Evolutionary conservation across 306 rosid genomes (phyloP).

Genomic region (Lablab purpureus): DNA sequence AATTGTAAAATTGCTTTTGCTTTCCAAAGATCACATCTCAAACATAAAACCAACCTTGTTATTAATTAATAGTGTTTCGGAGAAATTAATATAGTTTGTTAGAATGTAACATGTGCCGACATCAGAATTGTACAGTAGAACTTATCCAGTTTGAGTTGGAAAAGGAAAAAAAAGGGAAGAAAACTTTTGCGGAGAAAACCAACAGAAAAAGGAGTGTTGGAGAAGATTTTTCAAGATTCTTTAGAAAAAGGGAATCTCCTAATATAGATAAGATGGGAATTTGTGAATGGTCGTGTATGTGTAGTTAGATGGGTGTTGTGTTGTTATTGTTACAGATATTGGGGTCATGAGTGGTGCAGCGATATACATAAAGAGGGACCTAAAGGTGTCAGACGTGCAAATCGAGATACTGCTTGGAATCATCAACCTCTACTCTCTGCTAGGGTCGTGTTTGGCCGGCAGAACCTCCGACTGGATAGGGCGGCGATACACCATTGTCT

Average conservation of each 20-base stretch:
- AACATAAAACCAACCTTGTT: too few species aligned
- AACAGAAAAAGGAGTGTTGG: background rate
- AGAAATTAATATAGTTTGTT: background rate
- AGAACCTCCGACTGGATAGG: constrained; percentile 94
- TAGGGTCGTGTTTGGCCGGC: constrained; percentile 78
- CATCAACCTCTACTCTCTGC: constrained; percentile 65
- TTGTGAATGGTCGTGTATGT: background rate
- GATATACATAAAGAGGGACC: constrained; percentile 62
- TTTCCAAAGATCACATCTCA: too few species aligned
- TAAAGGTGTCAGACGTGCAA: constrained; percentile 55
- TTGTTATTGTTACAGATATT: constrained; percentile 58
- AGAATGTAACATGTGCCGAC: background rate
- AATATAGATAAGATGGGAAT: background rate
- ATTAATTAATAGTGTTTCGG: background rate
- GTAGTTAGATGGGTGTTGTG: background rate
- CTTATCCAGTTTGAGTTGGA: background rate
- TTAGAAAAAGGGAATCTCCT: background rate
- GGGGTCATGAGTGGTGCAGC: constrained; percentile 96
- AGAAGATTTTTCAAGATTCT: background rate
- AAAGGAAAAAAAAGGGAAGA: background rate
- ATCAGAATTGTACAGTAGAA: background rate
- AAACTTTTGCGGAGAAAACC: background rate
- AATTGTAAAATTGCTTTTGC: too few species aligned
- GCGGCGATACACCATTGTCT: constrained; percentile 79
- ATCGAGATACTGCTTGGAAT: constrained; percentile 69